Base-by-base conservation (phyloP, 2,329 filamentous ascomycete genomes). In the Pestalotiopsis fici region DNA sequence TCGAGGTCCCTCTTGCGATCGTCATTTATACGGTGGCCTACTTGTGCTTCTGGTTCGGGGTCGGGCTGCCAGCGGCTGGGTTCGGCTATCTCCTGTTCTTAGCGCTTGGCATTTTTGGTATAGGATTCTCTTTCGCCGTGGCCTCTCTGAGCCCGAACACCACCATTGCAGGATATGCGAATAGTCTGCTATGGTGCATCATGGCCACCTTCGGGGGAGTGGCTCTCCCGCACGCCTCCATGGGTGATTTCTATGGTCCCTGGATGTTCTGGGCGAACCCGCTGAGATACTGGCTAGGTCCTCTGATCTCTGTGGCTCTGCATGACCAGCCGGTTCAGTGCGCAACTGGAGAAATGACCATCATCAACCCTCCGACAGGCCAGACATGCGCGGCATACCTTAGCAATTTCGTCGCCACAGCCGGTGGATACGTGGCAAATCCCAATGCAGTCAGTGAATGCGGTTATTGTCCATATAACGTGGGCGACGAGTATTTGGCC, bases 141-240 rank as follows among this genome's bases (percentile, higher is more conserved):
- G 37, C 37, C 37, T 43, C 37, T 1, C 37, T 43, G 37, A 43
- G 37, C 12, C 37, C 37, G 2, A 43, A 43, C 2, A 43, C 37
- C 18, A 43, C 37, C 37, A 43, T 43, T 43, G 37, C 37, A 4
- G 37, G 37, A 18, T 43, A 43, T 3, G 37, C 37, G 12, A 43
- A 43, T 15, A 43, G 37, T 18, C 37, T 43, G 0, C 37, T 43
- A 3, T 43, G 37, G 37, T 43, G 37, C 77, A 89, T 91, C 68
- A 95, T 97, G 75, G 87, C 91, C 1, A 86, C 96, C 27, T 97
- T 97, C 87, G 96, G 93, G 74, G 94, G 94, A 78, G 94, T 97
- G 69, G 92, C 93, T 0, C 92, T 97, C 62, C 91, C 94, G 0
- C 88, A 90, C 56, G 87, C 90, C 0, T 89, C 93, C 78, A 96